Conservation (phyloP, 2,329 filamentous ascomycete genomes). For the Hypoxylon sp. region DNA sequence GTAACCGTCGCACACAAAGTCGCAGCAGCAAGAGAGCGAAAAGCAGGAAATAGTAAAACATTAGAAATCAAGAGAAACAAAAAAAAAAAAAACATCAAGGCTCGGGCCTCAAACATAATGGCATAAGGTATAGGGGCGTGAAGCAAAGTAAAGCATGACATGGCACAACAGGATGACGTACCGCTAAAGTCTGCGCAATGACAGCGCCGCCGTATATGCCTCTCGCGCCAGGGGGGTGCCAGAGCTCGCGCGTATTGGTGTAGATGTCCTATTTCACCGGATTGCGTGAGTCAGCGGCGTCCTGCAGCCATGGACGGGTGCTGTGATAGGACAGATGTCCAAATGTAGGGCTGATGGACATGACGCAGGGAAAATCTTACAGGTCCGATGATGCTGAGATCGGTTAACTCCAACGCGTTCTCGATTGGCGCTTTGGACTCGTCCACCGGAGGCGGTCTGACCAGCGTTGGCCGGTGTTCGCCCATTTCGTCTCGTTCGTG, state of each 20-base stretch:
- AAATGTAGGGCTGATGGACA: constrained; percentile 11
- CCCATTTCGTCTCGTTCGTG: constrained; percentile 48
- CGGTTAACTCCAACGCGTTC: constrained; percentile 88
- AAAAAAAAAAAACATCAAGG: not conserved
- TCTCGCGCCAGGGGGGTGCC: constrained; percentile 91
- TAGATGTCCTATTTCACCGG: constrained; percentile 78
- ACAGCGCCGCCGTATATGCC: constrained; percentile 95
- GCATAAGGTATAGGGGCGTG: constrained; percentile 3
- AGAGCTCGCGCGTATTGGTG: constrained; percentile 91
- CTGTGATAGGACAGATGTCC: not conserved
- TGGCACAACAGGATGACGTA: constrained; percentile 41
- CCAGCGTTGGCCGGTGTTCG: constrained; percentile 68
- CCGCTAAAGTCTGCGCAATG: constrained; percentile 78
- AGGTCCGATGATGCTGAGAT: constrained; percentile 80
- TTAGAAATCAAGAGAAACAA: not conserved
- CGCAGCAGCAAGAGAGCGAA: not conserved
- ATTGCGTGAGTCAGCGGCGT: constrained; percentile 25
- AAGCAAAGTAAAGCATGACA: not conserved
- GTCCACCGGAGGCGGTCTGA: constrained; percentile 81
- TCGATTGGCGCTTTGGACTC: constrained; percentile 84
- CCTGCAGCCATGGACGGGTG: not conserved
- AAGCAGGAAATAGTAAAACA: constrained; percentile 1
- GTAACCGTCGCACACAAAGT: constrained; percentile 21
- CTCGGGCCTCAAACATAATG: not conserved
- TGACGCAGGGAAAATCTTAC: constrained; percentile 62